A percentile compares a stretch with the other conserved stretches of the same genome.
Evolutionary conservation across 129 eudicot genomes (phyloP).

Genomic region (Dittrichia graveolens): DNA sequence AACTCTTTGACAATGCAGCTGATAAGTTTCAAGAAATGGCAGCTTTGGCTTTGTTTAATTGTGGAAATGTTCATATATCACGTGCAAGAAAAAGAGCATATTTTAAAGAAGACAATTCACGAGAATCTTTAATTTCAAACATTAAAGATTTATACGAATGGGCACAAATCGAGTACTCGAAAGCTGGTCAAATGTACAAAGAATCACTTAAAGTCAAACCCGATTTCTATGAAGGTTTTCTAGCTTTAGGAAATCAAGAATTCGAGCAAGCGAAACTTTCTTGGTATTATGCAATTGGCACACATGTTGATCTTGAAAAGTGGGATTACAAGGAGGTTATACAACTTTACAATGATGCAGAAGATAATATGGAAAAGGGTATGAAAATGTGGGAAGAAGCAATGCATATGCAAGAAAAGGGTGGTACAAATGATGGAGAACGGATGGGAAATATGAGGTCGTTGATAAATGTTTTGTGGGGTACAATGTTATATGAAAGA

Average conservation of each 20-base stretch:
- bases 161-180: constrained; percentile 67
- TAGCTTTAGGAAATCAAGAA: constrained; percentile 83
- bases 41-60: constrained; percentile 86
- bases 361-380: constrained; percentile 85
- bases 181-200: constrained; percentile 74
- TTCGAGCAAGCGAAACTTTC: constrained; percentile 90
- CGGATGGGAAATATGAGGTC: constrained; percentile 65
- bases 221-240: constrained; percentile 72
- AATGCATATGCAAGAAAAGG: constrained; percentile 39
- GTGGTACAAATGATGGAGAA: constrained; percentile 48
- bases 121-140: constrained; percentile 45
- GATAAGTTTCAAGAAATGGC: constrained; percentile 91
- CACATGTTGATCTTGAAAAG: constrained; percentile 45
- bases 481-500: constrained; percentile 90
- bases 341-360: constrained; percentile 74
- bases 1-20: constrained; percentile 56
- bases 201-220: constrained; percentile 77
- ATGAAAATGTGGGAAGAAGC: constrained; percentile 74
- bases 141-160: constrained; percentile 59
- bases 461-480: constrained; percentile 75
- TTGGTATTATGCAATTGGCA: constrained; percentile 79
- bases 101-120: constrained; percentile 48
- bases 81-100: constrained; percentile 68
- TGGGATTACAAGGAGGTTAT: constrained; percentile 65
- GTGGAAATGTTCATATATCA: constrained; percentile 90